Base-by-base conservation (phyloP, 495 filamentous ascomycete species). In the Aspergillus sclerotiicarbonarius region DNA sequence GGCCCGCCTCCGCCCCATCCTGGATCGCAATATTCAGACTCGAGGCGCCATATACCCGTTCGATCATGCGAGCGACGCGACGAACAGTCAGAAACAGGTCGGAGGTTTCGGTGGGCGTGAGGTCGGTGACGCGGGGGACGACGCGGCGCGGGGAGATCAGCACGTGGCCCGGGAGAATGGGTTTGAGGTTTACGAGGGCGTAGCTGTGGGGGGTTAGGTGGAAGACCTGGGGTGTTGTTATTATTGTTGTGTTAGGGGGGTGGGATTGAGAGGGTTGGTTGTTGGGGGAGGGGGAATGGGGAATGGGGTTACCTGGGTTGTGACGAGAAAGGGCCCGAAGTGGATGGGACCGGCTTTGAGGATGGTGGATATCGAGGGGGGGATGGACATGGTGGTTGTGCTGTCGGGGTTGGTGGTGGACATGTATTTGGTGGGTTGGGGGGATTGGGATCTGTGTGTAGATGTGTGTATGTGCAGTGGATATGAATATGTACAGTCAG, bases 111-210 rank as follows among this genome's bases (percentile, higher is more conserved):
- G 75, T 67, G 5, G 81, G 59, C 0, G 85, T 84, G 31, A 98
- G 86, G 71, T 96, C 88, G 35, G 84, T 80, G 33, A 97, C 77
- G 46, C 90, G 88, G 37, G 82, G 79, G 63, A 90, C 88, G 16
- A 81, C 72, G 31, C 82, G 81, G 4, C 71, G 76, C 10, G 80
- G 77, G 37, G 72, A 80, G 56, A 98, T 81, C 25, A 98, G 88
- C 54, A 98, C 87, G 75, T 98, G 94, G 47, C 94, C 94, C 0
- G 94, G 92, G 0, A 98, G 83, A 16, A 98, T 83, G 12, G 94
- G 94, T 72, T 96, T 96, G 65, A 97, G 83, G 78, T 97, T 97
- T 20, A 96, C 91, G 51, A 96, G 82, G 57, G 89, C 89, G 78
- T 90, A 94, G 68, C 86, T 86, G 64, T 86, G 80, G 12, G 87